Evolutionary conservation across 2,329 filamentous ascomycete species (phyloP).

Genomic region (Ceratocystis destructans): DNA sequence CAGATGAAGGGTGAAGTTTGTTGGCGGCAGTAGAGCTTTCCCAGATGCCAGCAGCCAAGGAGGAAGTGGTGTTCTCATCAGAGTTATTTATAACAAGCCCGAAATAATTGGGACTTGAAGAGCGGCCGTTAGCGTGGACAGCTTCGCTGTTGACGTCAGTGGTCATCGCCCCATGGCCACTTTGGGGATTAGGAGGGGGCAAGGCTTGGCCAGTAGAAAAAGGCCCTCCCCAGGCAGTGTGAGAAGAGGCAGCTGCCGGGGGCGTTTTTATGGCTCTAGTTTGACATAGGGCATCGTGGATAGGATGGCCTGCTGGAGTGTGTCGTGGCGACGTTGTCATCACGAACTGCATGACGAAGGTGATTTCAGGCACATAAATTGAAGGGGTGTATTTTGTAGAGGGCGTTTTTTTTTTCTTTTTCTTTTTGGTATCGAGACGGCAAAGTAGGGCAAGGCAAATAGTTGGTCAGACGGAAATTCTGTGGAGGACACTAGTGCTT

Average conservation of each 20-base stretch:
- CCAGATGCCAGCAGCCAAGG: background rate
- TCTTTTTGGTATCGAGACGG: background rate
- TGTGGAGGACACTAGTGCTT: background rate
- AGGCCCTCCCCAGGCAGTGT: slow-evolving; percentile 23
- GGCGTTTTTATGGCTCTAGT: slow-evolving; percentile 31
- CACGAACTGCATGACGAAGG: slow-evolving; percentile 8
- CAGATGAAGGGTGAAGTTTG: background rate
- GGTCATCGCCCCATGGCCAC: background rate
- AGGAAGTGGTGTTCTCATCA: slow-evolving; percentile 41
- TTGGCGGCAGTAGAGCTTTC: background rate
- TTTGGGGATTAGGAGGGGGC: slow-evolving; percentile 5
- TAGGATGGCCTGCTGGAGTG: slow-evolving; percentile 9
- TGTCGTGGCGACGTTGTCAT: slow-evolving; percentile 16
- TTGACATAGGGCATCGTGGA: slow-evolving; percentile 3
- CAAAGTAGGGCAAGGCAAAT: background rate
- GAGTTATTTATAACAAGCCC: slow-evolving; percentile 54
- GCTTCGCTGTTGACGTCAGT: background rate
- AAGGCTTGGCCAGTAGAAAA: slow-evolving; percentile 5
- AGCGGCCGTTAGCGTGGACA: background rate
- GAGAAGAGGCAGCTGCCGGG: slow-evolving; percentile 28
- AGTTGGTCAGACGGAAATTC: background rate
- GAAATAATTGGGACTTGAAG: slow-evolving; percentile 73
- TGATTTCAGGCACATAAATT: background rate
- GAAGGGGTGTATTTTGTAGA: background rate
- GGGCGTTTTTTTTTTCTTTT: background rate